Conservation (phyloP, 495 filamentous ascomycete species). For the Xylaria grammica region DNA sequence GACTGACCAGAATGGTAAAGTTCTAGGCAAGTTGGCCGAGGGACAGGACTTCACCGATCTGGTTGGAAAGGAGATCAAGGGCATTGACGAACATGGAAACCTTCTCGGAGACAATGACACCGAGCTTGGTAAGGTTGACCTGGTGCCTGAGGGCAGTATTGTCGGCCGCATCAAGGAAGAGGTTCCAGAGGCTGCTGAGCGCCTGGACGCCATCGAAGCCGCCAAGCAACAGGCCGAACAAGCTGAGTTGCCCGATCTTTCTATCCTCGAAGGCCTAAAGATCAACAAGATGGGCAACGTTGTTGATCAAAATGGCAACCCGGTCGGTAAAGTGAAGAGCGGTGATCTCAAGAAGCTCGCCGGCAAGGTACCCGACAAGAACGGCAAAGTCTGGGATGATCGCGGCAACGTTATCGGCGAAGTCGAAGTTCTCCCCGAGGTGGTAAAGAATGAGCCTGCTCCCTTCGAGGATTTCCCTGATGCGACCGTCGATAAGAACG, state of each 20-base stretch:
- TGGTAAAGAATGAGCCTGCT: constrained; percentile 61
- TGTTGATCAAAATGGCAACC: constrained; percentile 69
- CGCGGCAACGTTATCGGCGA: constrained; percentile 74
- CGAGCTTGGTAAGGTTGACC: constrained; percentile 77
- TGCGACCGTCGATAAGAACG: constrained; percentile 70
- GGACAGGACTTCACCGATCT: constrained; percentile 71
- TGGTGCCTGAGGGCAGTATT: constrained; percentile 70
- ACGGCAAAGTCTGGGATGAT: constrained; percentile 78
- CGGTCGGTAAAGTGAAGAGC: constrained; percentile 70
- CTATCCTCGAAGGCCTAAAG: constrained; percentile 65
- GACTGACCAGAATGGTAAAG: constrained; percentile 70
- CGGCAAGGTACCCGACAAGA: constrained; percentile 69
- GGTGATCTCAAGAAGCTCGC: constrained; percentile 71
- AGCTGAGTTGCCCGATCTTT: constrained; percentile 57
- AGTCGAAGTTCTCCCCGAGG: constrained; percentile 75
- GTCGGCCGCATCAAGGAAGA: constrained; percentile 60
- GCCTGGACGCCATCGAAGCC: constrained; percentile 54
- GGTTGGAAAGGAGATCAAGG: constrained; percentile 73
- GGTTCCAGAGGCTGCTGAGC: constrained; percentile 56
- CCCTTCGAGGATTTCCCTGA: constrained; percentile 79
- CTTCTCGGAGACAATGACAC: constrained; percentile 81
- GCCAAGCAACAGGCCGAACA: constrained; percentile 63
- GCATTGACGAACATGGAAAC: constrained; percentile 83
- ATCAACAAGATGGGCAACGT: constrained; percentile 85
- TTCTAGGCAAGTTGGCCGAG: constrained; percentile 71